phyloP scores from a whole-genome alignment of 495 filamentous ascomycete species.

The Penicillium silybi region DNA sequence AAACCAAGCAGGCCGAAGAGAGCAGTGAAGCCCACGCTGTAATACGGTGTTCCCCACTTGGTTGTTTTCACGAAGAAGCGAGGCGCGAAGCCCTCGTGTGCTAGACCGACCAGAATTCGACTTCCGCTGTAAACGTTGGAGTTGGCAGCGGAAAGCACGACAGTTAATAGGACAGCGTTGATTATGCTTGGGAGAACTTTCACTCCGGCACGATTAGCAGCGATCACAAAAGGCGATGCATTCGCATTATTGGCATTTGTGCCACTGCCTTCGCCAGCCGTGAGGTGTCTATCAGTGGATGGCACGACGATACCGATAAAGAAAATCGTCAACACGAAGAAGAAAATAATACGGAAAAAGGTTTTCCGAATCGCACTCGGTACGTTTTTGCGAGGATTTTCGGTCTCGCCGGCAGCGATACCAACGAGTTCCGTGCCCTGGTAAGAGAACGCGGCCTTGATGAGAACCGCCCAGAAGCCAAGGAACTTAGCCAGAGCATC shows the following conservation, averaged over 20 bases:
- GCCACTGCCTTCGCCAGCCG: slow-evolving; percentile 30
- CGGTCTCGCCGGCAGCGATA: slow-evolving; percentile 62
- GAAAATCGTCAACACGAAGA: slow-evolving; percentile 61
- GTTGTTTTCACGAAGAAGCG: neutral
- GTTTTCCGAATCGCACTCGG: slow-evolving; percentile 62
- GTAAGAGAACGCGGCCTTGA: slow-evolving; percentile 58
- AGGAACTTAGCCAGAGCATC: slow-evolving; percentile 34
- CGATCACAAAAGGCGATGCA: slow-evolving; percentile 51
- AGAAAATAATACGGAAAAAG: slow-evolving; percentile 64
- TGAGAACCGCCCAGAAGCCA: slow-evolving; percentile 36
- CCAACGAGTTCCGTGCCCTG: slow-evolving; percentile 62
- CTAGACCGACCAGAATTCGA: neutral
- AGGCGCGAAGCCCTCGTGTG: neutral
- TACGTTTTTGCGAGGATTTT: slow-evolving; percentile 57
- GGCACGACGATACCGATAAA: slow-evolving; percentile 62
- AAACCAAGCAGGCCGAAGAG: neutral
- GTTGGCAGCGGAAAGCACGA: neutral
- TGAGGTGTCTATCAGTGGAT: slow-evolving; percentile 27
- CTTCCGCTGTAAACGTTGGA: neutral
- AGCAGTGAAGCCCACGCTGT: neutral
- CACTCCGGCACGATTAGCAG: slow-evolving; percentile 55
- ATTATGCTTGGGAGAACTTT: slow-evolving; percentile 46
- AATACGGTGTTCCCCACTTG: neutral
- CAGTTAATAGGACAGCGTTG: neutral
- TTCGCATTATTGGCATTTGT: slow-evolving; percentile 41